Conservation (phyloP, 2,329 filamentous ascomycete genomes). For the Acephala macrosclerotiorum region DNA sequence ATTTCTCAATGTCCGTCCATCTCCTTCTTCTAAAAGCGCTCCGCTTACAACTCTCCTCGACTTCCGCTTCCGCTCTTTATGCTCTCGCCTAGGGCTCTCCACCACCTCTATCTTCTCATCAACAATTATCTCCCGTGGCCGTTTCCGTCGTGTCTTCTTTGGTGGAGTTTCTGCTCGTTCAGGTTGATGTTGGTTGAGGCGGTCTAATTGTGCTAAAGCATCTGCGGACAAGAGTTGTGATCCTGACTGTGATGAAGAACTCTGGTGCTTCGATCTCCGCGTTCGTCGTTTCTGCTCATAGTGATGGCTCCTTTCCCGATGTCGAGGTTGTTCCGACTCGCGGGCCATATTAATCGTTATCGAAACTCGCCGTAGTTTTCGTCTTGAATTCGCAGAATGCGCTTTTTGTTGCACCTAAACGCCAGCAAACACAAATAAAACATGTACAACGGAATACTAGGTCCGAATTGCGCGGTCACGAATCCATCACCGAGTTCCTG, state of each 20-base stretch:
- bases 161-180: constrained; percentile 32
- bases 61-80: constrained; percentile 41
- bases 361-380: neutral
- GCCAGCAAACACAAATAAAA: constrained; percentile 1
- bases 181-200: constrained; percentile 38
- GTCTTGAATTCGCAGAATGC: neutral
- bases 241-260: constrained; percentile 35
- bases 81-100: constrained; percentile 36
- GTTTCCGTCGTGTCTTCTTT: constrained; percentile 37
- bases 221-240: constrained; percentile 43
- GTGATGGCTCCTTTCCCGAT: constrained; percentile 36
- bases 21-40: constrained; percentile 72
- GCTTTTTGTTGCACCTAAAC: neutral
- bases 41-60: constrained; percentile 73
- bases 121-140: constrained; percentile 29
- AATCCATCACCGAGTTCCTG: neutral
- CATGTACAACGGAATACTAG: constrained; percentile 17
- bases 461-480: constrained; percentile 15
- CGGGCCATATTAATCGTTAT: constrained; percentile 32
- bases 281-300: constrained; percentile 32
- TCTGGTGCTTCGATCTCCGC: constrained; percentile 33
- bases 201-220: constrained; percentile 42
- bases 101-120: constrained; percentile 39
- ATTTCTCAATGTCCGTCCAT: constrained; percentile 58
- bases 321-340: constrained; percentile 35